Evolutionary conservation across 2,329 filamentous ascomycete species (phyloP).

Genomic region (Aspergillus sp.): DNA sequence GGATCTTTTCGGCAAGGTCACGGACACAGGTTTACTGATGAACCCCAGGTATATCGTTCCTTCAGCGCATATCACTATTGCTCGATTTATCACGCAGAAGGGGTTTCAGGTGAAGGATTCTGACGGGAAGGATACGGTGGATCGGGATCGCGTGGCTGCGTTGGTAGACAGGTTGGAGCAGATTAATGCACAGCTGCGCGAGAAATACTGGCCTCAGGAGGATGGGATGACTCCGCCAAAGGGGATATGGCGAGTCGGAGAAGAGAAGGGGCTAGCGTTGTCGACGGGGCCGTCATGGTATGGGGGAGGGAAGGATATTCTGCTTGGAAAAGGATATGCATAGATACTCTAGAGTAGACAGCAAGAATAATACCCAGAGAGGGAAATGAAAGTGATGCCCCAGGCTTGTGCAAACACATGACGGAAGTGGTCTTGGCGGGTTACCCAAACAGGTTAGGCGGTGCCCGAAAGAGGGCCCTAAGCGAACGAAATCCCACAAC

Average conservation of each 20-base stretch:
- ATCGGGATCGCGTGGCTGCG: slow-evolving; percentile 55
- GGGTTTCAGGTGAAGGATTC: slow-evolving; percentile 48
- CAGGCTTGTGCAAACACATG: slow-evolving; percentile 16
- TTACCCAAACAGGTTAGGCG: slow-evolving; percentile 28
- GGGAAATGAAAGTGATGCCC: slow-evolving; percentile 9
- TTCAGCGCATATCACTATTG: slow-evolving; percentile 85
- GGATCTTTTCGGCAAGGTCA: slow-evolving; percentile 66
- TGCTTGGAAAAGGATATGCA: slow-evolving; percentile 50
- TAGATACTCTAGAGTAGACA: neutral
- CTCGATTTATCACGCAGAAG: slow-evolving; percentile 67
- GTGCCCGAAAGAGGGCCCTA: slow-evolving; percentile 35
- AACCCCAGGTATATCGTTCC: slow-evolving; percentile 83
- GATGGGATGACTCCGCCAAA: slow-evolving; percentile 41
- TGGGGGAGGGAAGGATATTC: slow-evolving; percentile 71
- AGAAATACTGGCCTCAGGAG: slow-evolving; percentile 64
- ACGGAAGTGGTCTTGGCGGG: slow-evolving; percentile 14
- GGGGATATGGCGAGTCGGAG: slow-evolving; percentile 83
- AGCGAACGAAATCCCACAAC: slow-evolving; percentile 46
- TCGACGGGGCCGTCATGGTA: slow-evolving; percentile 81
- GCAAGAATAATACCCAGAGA: neutral
- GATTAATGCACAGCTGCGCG: slow-evolving; percentile 72
- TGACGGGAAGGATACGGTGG: slow-evolving; percentile 31
- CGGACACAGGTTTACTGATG: slow-evolving; percentile 63
- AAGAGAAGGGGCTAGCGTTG: slow-evolving; percentile 76
- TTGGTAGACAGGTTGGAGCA: slow-evolving; percentile 70